phyloP scores from a whole-genome alignment of 352 stramenopile genomes.

The Phytopythium sindhum region DNA sequence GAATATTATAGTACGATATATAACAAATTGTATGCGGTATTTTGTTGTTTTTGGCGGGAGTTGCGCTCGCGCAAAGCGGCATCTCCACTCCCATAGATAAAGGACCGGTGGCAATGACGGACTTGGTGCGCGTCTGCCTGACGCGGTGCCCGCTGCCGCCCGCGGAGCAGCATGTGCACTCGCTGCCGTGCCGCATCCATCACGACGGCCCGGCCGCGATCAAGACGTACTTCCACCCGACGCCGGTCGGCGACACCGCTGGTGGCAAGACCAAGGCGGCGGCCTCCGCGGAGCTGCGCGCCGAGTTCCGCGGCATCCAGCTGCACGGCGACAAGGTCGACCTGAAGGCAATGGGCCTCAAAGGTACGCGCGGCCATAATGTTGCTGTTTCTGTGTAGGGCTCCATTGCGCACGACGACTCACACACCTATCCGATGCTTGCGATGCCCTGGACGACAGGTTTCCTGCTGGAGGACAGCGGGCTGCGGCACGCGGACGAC shows the following conservation, averaged over 20 bases:
- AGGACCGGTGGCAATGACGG: conserved; percentile 9
- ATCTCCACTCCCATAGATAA: neutral
- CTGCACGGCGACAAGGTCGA: conserved; percentile 46
- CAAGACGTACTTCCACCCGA: conserved; percentile 70
- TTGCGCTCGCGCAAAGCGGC: neutral
- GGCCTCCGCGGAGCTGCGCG: conserved; percentile 27
- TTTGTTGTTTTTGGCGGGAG: conserved; percentile 22
- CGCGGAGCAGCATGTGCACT: conserved; percentile 58
- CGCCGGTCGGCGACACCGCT: neutral
- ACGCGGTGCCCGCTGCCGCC: conserved; percentile 70
- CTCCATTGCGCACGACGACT: neutral
- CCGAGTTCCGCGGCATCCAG: conserved; percentile 70
- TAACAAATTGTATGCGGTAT: neutral
- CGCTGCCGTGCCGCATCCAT: conserved; percentile 72
- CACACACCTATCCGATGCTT: neutral
- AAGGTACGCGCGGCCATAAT: conserved; percentile 27
- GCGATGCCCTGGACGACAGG: conserved; percentile 19
- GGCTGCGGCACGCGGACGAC: conserved; percentile 48
- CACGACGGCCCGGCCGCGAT: conserved; percentile 58
- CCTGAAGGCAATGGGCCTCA: conserved; percentile 38
- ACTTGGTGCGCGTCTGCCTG: conserved; percentile 46
- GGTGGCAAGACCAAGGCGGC: conserved; percentile 7
- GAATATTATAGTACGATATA: neutral
- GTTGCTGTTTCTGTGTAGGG: neutral
- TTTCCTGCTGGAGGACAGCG: conserved; percentile 59